phyloP scores from a whole-genome alignment of 2,329 filamentous ascomycete species.

The Pezicula radicicola region DNA sequence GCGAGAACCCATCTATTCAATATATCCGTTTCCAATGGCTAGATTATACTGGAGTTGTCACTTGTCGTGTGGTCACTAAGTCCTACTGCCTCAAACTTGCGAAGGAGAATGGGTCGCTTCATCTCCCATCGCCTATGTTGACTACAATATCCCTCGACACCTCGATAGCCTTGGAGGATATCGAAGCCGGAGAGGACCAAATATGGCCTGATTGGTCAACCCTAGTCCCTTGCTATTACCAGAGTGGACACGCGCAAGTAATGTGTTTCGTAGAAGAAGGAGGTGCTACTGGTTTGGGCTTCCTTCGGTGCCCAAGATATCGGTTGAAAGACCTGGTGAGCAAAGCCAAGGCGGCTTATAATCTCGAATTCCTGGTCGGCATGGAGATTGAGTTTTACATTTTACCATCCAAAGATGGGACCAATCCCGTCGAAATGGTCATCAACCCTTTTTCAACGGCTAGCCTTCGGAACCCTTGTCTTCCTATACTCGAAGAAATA shows the following conservation, averaged over 20 bases:
- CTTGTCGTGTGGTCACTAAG: conserved; percentile 65
- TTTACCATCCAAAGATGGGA: conserved; percentile 35
- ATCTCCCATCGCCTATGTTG: conserved; percentile 59
- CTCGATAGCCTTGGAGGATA: conserved; percentile 44
- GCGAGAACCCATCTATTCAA: conserved; percentile 47
- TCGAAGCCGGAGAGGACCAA: conserved; percentile 61
- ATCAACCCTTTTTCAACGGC: conserved; percentile 47
- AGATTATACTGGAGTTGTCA: conserved; percentile 67
- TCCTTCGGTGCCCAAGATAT: conserved; percentile 58
- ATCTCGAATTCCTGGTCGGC: conserved; percentile 61
- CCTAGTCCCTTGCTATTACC: conserved; percentile 54
- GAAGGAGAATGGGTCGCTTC: conserved; percentile 23
- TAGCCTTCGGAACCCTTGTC: conserved; percentile 62
- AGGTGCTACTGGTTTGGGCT: conserved; percentile 49
- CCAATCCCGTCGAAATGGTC: conserved; percentile 32
- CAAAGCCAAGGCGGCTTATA: conserved; percentile 42
- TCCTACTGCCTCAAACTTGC: conserved; percentile 46
- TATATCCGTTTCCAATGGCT: conserved; percentile 74
- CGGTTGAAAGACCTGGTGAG: conserved; percentile 53
- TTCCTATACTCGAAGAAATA: conserved; percentile 63
- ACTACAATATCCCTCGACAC: conserved; percentile 65
- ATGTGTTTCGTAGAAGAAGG: conserved; percentile 63
- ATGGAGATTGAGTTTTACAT: conserved; percentile 81
- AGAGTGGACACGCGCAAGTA: conserved; percentile 55
- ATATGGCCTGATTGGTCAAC: conserved; percentile 56